Percentiles rank a stretch among this genome's conserved stretches.
Evolutionary conservation across 345 rosid genomes (phyloP).

Genomic region (Odontarrhena argentea): DNA sequence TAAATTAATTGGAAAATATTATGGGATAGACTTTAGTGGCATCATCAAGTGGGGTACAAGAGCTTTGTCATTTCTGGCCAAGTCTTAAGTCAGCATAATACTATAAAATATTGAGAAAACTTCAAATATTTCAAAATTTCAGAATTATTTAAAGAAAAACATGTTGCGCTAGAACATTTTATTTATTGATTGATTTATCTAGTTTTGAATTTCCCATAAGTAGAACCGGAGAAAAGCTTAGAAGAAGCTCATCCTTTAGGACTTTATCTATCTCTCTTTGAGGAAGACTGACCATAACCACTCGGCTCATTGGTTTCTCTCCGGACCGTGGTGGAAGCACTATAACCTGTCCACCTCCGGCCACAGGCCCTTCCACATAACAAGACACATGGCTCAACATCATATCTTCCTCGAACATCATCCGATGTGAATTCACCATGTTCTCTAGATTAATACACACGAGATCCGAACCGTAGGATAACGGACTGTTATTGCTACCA

Average conservation of each 20-base stretch:
- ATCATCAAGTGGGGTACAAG: too few species aligned
- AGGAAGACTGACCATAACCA: constrained; percentile 58
- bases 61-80: too few species aligned
- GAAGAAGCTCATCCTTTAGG: constrained; percentile 52
- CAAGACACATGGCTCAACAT: constrained; percentile 45
- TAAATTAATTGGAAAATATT: too few species aligned
- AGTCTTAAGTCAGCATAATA: too few species aligned
- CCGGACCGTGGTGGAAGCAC: constrained; percentile 46
- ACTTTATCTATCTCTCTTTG: constrained; percentile 47
- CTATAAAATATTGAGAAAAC: too few species aligned
- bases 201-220: constrained; percentile 43
- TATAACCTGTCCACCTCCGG: constrained; percentile 51
- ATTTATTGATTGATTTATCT: not conserved
- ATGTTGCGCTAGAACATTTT: too few species aligned
- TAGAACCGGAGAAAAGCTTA: constrained; percentile 48
- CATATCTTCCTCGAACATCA: constrained; percentile 50
- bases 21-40: too few species aligned
- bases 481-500: constrained; percentile 18
- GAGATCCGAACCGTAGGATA: constrained; percentile 49
- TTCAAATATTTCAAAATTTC: too few species aligned
- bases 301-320: constrained; percentile 54
- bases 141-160: too few species aligned
- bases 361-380: constrained; percentile 53
- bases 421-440: constrained; percentile 33
- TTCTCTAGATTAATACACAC: constrained; percentile 53